A percentile compares a stretch with the other conserved stretches of the same genome.
Evolutionary conservation across 1,284 basidiomycete genomes (phyloP).

Genomic region (Tilletia caries): DNA sequence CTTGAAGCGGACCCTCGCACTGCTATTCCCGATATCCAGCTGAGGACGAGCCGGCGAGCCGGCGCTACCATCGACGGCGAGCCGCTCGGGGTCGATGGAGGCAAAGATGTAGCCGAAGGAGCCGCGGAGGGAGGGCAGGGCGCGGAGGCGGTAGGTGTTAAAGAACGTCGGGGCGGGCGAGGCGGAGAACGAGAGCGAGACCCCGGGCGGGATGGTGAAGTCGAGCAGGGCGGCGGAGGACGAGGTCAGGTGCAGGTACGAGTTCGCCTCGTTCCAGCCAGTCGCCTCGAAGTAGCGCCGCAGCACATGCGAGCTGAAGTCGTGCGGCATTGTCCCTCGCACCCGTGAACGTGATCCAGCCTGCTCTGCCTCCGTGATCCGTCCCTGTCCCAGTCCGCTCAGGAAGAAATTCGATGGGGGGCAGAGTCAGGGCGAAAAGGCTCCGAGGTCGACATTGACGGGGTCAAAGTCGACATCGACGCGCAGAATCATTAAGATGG

Average conservation of each 20-base stretch:
- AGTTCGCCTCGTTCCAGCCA: constrained; percentile 93
- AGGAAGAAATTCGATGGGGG: too few species aligned
- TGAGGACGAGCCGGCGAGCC: constrained; percentile 50
- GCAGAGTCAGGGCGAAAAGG: too few species aligned
- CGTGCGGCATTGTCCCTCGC: constrained; percentile 32
- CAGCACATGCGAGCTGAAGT: constrained; percentile 68
- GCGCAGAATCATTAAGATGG: too few species aligned
- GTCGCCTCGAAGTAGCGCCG: constrained; percentile 83
- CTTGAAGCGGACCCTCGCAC: constrained; percentile 70
- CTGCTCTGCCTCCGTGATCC: too few species aligned
- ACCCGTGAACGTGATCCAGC: too few species aligned
- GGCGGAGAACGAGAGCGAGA: constrained; percentile 79
- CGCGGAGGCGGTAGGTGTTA: constrained; percentile 86
- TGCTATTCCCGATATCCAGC: constrained; percentile 44
- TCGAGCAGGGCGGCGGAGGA: constrained; percentile 73
- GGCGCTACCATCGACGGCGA: background rate
- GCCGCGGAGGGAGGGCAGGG: constrained; percentile 84
- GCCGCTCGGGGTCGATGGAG: constrained; percentile 32
- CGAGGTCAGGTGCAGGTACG: constrained; percentile 83
- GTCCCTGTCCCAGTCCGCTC: too few species aligned
- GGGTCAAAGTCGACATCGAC: too few species aligned
- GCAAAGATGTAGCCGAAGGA: constrained; percentile 89
- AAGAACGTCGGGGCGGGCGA: constrained; percentile 77
- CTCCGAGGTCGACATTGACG: too few species aligned
- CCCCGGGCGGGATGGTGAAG: constrained; percentile 73